Conservation (phyloP, 2,329 filamentous ascomycete genomes). For the Samsoniella hepiali region DNA sequence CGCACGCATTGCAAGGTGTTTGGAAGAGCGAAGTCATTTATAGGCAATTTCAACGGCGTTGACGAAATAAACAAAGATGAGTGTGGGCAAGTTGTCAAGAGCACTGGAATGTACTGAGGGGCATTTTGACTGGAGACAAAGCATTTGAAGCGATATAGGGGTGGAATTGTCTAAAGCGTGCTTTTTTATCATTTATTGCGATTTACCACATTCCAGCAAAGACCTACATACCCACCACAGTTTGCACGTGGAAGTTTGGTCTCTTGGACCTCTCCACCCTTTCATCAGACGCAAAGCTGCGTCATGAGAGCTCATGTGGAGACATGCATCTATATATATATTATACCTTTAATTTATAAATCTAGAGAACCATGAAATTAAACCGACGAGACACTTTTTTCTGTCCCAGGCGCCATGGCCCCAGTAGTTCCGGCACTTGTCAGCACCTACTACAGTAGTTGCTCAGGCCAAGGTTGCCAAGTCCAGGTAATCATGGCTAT, state of each 20-base stretch:
- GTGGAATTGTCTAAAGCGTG: not conserved
- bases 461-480: not conserved
- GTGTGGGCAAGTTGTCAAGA: slow-evolving; percentile 4
- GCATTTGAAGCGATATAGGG: slow-evolving; percentile 11
- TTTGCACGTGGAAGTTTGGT: not conserved
- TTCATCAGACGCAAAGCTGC: not conserved
- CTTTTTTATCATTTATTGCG: slow-evolving; percentile 6
- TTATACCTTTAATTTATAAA: slow-evolving; percentile 2
- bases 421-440: not conserved
- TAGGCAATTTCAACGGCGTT: slow-evolving; percentile 16
- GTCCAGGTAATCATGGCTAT: not conserved
- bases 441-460: not conserved
- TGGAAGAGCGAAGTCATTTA: not conserved
- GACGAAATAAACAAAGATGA: slow-evolving; percentile 12
- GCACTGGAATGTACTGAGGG: slow-evolving; percentile 7
- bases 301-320: not conserved
- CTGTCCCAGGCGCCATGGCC: not conserved
- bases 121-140: slow-evolving; percentile 8
- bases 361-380: not conserved
- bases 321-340: slow-evolving; percentile 7
- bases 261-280: not conserved
- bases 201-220: slow-evolving; percentile 10
- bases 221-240: slow-evolving; percentile 12
- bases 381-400: not conserved
- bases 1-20: slow-evolving; percentile 10